These are phyloP conservation scores for Acanthamoeba lenticulata DNA, from an alignment of 208 protist genomes.

Conservation along the genomic window DNA sequence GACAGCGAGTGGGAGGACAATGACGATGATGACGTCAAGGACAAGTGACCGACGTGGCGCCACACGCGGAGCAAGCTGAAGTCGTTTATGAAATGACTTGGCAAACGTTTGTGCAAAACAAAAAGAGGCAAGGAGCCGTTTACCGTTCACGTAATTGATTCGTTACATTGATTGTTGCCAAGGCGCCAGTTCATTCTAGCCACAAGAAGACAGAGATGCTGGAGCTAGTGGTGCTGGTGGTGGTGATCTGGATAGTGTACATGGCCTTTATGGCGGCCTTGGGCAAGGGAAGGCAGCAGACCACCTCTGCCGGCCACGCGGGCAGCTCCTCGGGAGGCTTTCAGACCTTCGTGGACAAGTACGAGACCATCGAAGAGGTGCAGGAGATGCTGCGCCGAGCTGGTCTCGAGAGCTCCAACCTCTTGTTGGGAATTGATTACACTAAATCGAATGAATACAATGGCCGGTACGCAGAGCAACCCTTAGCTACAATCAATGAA, in stretches of 20 bases:
- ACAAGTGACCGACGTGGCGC: too few relatives aligned
- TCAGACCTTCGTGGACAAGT: not conserved
- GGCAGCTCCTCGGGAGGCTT: not conserved
- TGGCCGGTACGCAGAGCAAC: not conserved
- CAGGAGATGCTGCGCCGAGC: constrained; percentile 24
- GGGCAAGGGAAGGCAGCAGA: not conserved
- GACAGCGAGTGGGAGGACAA: too few relatives aligned
- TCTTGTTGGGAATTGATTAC: constrained; percentile 68
- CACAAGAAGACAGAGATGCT: not conserved
- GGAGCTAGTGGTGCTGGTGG: not conserved
- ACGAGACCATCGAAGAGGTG: constrained; percentile 65
- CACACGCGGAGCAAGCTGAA: too few relatives aligned
- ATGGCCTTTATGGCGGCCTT: not conserved
- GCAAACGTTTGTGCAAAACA: too few relatives aligned
- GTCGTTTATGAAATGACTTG: too few relatives aligned
- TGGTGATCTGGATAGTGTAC: not conserved
- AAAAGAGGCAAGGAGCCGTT: too few relatives aligned
- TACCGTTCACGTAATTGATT: too few relatives aligned
- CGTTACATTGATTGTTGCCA: too few relatives aligned
- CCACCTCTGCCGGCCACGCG: not conserved
- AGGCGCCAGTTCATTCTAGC: too few relatives aligned
- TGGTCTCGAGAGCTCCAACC: constrained; percentile 70
- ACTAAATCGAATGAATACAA: constrained; percentile 29
- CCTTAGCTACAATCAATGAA: too few relatives aligned
- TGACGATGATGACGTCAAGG: too few relatives aligned